Evolutionary conservation across 1,139 yeast genomes (phyloP).

Genomic region (Yamadazyma dushanensis): DNA sequence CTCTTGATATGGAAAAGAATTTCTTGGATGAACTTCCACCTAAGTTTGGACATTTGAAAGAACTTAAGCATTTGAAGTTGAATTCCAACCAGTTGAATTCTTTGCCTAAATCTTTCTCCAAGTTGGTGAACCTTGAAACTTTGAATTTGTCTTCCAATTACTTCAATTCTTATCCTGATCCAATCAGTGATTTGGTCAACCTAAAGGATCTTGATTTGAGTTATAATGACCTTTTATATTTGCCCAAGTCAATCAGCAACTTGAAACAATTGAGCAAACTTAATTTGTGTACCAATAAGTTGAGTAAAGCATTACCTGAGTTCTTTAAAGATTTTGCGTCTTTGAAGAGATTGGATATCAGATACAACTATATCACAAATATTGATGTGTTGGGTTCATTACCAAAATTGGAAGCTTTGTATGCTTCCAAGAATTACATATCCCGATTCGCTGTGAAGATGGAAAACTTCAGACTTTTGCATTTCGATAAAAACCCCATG

Average conservation of each 20-base stretch:
- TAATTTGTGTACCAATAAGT: conserved; percentile 71
- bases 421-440: conserved; percentile 76
- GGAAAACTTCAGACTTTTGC: conserved; percentile 53
- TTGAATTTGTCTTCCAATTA: conserved; percentile 83
- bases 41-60: conserved; percentile 52
- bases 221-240: conserved; percentile 63
- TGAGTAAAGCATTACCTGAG: conserved; percentile 56
- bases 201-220: conserved; percentile 76
- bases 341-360: conserved; percentile 74
- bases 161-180: conserved; percentile 66
- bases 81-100: conserved; percentile 71
- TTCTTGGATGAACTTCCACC: conserved; percentile 65
- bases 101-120: conserved; percentile 64
- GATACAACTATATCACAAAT: conserved; percentile 69
- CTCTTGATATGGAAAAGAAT: conserved; percentile 77
- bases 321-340: conserved; percentile 52
- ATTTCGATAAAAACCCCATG: conserved; percentile 69
- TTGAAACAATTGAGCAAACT: conserved; percentile 63
- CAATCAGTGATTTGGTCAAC: conserved; percentile 60
- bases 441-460: conserved; percentile 67
- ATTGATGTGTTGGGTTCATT: conserved; percentile 65
- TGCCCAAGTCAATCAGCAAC: conserved; percentile 66
- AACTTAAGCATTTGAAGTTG: conserved; percentile 57
- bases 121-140: conserved; percentile 53
- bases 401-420: conserved; percentile 68